These are phyloP conservation scores for Pseudogymnoascus sp. DNA, from an alignment of 2,329 filamentous ascomycete genomes.

Conservation along the genomic window DNA sequence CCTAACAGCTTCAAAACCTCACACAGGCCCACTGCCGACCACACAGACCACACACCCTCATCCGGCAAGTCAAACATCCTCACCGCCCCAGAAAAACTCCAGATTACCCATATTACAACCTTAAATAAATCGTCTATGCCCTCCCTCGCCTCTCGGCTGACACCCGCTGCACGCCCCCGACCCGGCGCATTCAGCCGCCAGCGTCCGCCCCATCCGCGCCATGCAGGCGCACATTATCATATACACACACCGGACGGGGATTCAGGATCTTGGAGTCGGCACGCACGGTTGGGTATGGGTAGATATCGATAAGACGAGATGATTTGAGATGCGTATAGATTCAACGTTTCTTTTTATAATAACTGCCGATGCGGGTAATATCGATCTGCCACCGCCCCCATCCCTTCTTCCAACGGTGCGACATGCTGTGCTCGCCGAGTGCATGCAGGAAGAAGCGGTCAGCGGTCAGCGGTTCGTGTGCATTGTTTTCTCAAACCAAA, in stretches of 20 bases:
- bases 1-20: background rate
- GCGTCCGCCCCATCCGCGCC: background rate
- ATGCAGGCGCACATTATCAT: background rate
- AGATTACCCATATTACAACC: background rate
- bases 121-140: background rate
- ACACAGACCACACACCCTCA: background rate
- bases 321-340: background rate
- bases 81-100: background rate
- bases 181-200: constrained; percentile 2
- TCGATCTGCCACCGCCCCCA: background rate
- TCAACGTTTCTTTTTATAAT: background rate
- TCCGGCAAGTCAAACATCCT: background rate
- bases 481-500: background rate
- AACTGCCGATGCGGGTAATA: constrained; percentile 5
- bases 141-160: background rate
- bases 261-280: background rate
- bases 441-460: background rate
- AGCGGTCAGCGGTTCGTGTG: background rate
- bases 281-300: background rate
- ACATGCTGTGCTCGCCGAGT: background rate
- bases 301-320: background rate
- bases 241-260: background rate
- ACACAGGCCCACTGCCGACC: background rate
- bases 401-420: background rate
- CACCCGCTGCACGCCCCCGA: background rate